Conservation (phyloP, 2,329 filamentous ascomycete species). For the Cadophora sp. region DNA sequence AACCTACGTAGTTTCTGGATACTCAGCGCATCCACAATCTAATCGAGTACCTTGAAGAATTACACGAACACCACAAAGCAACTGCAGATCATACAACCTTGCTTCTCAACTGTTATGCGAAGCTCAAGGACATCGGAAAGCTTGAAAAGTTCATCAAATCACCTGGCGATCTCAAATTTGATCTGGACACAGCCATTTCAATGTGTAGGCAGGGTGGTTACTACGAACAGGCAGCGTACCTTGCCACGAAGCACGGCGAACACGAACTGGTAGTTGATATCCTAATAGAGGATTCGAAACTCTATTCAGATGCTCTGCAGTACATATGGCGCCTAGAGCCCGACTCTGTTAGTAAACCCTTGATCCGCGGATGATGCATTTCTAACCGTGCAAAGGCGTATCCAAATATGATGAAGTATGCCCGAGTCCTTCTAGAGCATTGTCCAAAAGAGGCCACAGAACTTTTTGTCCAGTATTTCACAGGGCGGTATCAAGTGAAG, state of each 20-base stretch:
- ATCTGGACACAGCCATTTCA: constrained; percentile 93
- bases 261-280: constrained; percentile 95
- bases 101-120: constrained; percentile 95
- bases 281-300: constrained; percentile 91
- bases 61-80: constrained; percentile 92
- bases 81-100: constrained; percentile 96
- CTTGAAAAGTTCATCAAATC: constrained; percentile 96
- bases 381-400: constrained; percentile 65
- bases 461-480: constrained; percentile 95
- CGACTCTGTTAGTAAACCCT: constrained; percentile 61
- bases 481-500: constrained; percentile 78
- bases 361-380: background rate
- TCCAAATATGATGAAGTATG: constrained; percentile 92
- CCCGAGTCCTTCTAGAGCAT: constrained; percentile 86
- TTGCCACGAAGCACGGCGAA: constrained; percentile 93
- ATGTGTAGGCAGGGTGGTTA: constrained; percentile 99
- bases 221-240: constrained; percentile 93
- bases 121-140: constrained; percentile 96
- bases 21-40: constrained; percentile 97
- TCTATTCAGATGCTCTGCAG: constrained; percentile 84
- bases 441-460: constrained; percentile 83
- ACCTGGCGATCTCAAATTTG: constrained; percentile 92
- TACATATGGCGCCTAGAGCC: constrained; percentile 92
- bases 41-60: constrained; percentile 94
- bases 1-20: constrained; percentile 75